phyloP scores from a whole-genome alignment of 148 eudicot species.

The Vaccinium myrtillus region DNA sequence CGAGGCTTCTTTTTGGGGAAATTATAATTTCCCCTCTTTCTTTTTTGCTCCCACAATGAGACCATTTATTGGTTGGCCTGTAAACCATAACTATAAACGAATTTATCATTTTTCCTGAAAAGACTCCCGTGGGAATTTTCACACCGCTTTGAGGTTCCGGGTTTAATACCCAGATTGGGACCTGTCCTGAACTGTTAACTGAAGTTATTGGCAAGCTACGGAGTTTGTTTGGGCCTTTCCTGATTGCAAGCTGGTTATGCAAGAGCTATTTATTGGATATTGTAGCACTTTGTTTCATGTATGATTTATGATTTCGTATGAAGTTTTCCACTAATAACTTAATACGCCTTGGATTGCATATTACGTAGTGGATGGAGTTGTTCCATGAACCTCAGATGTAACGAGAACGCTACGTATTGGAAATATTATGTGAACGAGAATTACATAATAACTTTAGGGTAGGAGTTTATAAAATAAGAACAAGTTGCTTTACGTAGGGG shows the following conservation, averaged over 20 bases:
- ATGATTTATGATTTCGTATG: background rate
- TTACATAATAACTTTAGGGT: background rate
- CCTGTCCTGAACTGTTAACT: background rate
- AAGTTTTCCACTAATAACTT: background rate
- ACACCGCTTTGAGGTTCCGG: background rate
- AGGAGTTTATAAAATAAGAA: background rate
- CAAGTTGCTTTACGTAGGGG: background rate
- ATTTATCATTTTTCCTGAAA: background rate
- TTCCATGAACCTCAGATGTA: background rate
- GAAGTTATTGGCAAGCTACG: background rate
- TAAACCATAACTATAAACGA: background rate
- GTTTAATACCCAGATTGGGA: background rate
- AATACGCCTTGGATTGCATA: background rate
- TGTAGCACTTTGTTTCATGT: background rate
- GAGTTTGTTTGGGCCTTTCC: background rate
- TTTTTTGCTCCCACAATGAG: background rate
- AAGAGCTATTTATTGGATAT: background rate
- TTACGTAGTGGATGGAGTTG: background rate
- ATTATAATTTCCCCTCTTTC: background rate
- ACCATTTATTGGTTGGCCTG: background rate
- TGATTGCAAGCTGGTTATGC: background rate
- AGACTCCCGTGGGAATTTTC: background rate
- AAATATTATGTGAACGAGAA: background rate
- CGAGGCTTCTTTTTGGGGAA: background rate
- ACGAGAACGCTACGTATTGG: background rate